These are phyloP conservation scores for Neurospora hispaniola DNA, from an alignment of 495 filamentous ascomycete genomes.

Conservation along the genomic window DNA sequence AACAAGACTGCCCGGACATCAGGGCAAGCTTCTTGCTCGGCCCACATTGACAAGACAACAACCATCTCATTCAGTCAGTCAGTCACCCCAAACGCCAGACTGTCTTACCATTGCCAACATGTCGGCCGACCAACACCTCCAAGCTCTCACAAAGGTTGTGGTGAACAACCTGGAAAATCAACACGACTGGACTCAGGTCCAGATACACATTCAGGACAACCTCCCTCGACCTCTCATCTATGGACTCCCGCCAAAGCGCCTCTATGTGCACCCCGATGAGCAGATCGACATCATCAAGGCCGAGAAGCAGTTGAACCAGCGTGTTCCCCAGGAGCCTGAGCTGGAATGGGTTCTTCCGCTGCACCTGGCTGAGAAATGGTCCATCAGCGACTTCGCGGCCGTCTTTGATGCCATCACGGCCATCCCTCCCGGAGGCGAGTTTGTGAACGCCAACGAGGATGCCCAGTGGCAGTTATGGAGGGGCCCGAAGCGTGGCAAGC, in stretches of 20 bases:
- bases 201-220: conserved; percentile 41
- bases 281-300: conserved; percentile 67
- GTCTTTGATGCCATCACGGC: conserved; percentile 67
- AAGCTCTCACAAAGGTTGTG: conserved; percentile 53
- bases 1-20: not conserved
- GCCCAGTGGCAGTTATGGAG: conserved; percentile 27
- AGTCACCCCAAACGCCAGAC: not conserved
- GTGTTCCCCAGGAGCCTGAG: conserved; percentile 41
- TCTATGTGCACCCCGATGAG: conserved; percentile 91
- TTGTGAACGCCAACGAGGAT: conserved; percentile 11
- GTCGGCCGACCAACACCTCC: conserved; percentile 12
- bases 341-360: conserved; percentile 83
- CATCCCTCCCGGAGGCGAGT: conserved; percentile 26
- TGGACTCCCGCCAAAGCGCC: conserved; percentile 73
- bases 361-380: conserved; percentile 75
- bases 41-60: not conserved
- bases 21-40: not conserved
- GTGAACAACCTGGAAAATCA: conserved; percentile 76
- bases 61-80: not conserved
- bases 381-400: conserved; percentile 56
- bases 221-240: conserved; percentile 61
- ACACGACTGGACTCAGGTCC: conserved; percentile 71
- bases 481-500: conserved; percentile 46
- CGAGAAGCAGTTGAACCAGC: conserved; percentile 26
- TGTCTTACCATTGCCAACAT: conserved; percentile 8